Evolutionary conservation across 345 rosid species (phyloP).

Genomic region (Stellera chamaejasme): DNA sequence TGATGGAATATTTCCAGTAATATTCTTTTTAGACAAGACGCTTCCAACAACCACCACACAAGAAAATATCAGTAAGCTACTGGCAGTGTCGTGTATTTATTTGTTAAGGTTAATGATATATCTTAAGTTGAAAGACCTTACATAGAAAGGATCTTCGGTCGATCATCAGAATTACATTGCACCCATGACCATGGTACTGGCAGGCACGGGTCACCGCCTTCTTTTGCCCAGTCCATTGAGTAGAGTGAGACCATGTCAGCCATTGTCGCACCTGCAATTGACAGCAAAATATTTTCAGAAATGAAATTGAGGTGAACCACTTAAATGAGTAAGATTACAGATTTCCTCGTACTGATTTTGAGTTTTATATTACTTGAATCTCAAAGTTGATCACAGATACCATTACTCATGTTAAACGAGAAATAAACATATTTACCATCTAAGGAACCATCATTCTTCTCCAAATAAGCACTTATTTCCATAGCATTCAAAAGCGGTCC

Average conservation of each 20-base stretch:
- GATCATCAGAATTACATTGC: conserved; percentile 57
- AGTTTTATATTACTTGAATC: not conserved
- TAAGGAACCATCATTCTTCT: conserved; percentile 62
- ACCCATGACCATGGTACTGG: conserved; percentile 98
- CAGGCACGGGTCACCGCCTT: conserved; percentile 94
- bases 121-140: conserved; percentile 30
- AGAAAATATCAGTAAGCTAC: conserved; percentile 6
- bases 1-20: conserved; percentile 71
- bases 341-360: no score
- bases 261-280: conserved; percentile 53
- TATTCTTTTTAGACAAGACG: conserved; percentile 61
- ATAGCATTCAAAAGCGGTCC: conserved; percentile 96
- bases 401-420: conserved; percentile 1
- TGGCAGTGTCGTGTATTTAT: not conserved
- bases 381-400: not conserved
- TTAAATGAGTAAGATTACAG: no score
- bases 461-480: conserved; percentile 72
- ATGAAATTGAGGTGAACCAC: no score
- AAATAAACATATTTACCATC: conserved; percentile 49
- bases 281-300: conserved; percentile 14
- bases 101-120: not conserved
- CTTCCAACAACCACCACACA: conserved; percentile 29
- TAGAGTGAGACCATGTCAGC: conserved; percentile 39
- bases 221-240: conserved; percentile 74
- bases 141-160: conserved; percentile 56